Percentiles rank a stretch among this genome's conserved stretches.
phyloP scores from a whole-genome alignment of 1,284 basidiomycete species.

The Inonotus hispidus region DNA sequence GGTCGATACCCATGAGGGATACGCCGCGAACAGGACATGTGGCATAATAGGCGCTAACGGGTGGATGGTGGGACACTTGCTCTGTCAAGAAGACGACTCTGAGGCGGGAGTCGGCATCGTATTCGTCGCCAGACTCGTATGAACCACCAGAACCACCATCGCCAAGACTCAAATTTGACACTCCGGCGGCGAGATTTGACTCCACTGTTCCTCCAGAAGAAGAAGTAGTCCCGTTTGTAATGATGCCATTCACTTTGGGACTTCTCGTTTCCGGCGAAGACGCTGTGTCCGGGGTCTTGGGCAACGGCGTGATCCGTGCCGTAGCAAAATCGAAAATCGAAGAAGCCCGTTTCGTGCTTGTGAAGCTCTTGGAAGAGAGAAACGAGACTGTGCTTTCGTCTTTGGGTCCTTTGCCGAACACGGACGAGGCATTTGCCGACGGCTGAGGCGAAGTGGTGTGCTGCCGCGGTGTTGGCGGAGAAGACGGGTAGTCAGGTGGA shows the following conservation, averaged over 20 bases:
- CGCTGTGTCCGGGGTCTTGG: conserved; percentile 10
- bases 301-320: conserved; percentile 15
- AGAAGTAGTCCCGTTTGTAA: background rate
- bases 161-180: conserved; percentile 56
- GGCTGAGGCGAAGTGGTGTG: conserved; percentile 34
- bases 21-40: conserved; percentile 68
- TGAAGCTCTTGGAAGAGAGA: conserved; percentile 29
- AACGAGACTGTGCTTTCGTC: conserved; percentile 51
- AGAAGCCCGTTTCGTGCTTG: conserved; percentile 8
- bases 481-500: conserved; percentile 38
- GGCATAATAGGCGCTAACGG: conserved; percentile 87
- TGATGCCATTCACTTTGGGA: conserved; percentile 25
- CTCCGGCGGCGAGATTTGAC: conserved; percentile 41
- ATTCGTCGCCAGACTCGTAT: conserved; percentile 29
- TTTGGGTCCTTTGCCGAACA: conserved; percentile 36
- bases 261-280: conserved; percentile 34
- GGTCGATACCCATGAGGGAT: conserved; percentile 79
- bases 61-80: conserved; percentile 96
- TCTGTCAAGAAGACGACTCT: conserved; percentile 73
- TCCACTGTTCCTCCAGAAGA: conserved; percentile 24
- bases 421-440: conserved; percentile 26
- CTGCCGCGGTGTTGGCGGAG: conserved; percentile 42
- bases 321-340: conserved; percentile 14
- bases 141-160: conserved; percentile 26
- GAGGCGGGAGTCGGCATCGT: conserved; percentile 32